A percentile compares a stretch with the other conserved stretches of the same genome.
Evolutionary conservation across 495 filamentous ascomycete species (phyloP).

Genomic region (Aspergillus kassunensis): DNA sequence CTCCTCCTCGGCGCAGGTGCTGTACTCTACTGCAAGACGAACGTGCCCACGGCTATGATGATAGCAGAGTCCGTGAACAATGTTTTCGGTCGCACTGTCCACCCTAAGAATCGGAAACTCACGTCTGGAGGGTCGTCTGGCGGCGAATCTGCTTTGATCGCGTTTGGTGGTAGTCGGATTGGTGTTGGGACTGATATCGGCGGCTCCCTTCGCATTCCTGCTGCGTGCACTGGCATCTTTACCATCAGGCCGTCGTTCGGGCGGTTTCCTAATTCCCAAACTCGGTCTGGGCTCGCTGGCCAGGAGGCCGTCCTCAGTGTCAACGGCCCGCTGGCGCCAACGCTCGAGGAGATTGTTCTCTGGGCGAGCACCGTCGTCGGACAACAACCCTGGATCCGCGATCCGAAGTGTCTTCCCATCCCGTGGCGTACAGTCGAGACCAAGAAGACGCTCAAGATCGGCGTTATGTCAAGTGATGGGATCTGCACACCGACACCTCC

Average conservation of each 20-base stretch:
- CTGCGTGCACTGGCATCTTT: constrained; percentile 12
- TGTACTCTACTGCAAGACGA: constrained; percentile 17
- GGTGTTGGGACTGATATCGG: constrained; percentile 11
- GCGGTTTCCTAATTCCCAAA: constrained; percentile 8
- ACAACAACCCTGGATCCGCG: constrained; percentile 7
- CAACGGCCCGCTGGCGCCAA: constrained; percentile 4
- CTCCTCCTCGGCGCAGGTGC: constrained; percentile 10
- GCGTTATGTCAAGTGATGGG: constrained; percentile 1
- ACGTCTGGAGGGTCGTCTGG: constrained; percentile 8
- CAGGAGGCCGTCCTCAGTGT: constrained; percentile 8
- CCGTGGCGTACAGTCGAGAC: not conserved
- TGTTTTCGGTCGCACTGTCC: constrained; percentile 9
- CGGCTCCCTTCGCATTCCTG: constrained; percentile 9
- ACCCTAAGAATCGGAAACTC: constrained; percentile 4
- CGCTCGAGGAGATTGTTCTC: constrained; percentile 6
- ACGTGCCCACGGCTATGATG: constrained; percentile 13
- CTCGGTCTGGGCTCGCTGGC: constrained; percentile 10
- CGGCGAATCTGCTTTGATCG: constrained; percentile 6
- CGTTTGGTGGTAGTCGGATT: constrained; percentile 10
- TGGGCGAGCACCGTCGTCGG: constrained; percentile 7
- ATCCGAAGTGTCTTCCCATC: constrained; percentile 7
- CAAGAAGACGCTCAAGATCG: constrained; percentile 1
- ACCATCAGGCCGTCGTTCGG: constrained; percentile 11
- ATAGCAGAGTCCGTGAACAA: constrained; percentile 10
- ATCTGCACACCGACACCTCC: constrained; percentile 1